A percentile compares a stretch with the other conserved stretches of the same genome.
phyloP scores from a whole-genome alignment of 345 rosid genomes.

The Pistacia integerrima region DNA sequence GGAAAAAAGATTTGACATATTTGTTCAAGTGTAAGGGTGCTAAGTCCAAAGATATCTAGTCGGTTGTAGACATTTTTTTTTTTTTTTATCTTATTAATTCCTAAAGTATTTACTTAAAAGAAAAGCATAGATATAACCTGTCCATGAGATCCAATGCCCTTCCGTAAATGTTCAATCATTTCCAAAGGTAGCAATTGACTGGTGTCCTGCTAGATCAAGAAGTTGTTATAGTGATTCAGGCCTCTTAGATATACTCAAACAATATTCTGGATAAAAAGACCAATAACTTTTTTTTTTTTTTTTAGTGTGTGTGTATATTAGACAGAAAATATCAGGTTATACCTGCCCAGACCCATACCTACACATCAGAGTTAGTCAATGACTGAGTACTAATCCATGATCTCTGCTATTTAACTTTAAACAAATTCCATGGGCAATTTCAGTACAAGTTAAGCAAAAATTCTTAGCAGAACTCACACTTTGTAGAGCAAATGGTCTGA shows the following conservation, averaged over 20 bases:
- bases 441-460: neutral
- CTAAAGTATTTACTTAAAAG: constrained; percentile 1
- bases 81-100: constrained; percentile 2
- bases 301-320: neutral
- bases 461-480: constrained; percentile 1
- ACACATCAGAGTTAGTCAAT: neutral
- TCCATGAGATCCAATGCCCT: constrained; percentile 71
- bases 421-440: neutral
- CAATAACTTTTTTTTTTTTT: neutral
- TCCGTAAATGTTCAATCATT: constrained; percentile 86
- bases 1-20: neutral
- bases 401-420: neutral
- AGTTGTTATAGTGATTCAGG: constrained; percentile 8
- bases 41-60: constrained; percentile 7
- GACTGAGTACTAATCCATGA: neutral
- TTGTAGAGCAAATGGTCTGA: neutral
- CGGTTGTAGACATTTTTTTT: neutral
- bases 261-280: neutral
- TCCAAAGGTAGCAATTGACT: constrained; percentile 60
- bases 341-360: neutral
- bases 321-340: neutral
- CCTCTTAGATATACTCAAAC: neutral
- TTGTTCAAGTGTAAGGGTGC: constrained; percentile 8
- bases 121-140: constrained; percentile 52
- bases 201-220: constrained; percentile 51